These are phyloP conservation scores for Rosa lucieae DNA, from an alignment of 306 rosid genomes.

Conservation along the genomic window DNA sequence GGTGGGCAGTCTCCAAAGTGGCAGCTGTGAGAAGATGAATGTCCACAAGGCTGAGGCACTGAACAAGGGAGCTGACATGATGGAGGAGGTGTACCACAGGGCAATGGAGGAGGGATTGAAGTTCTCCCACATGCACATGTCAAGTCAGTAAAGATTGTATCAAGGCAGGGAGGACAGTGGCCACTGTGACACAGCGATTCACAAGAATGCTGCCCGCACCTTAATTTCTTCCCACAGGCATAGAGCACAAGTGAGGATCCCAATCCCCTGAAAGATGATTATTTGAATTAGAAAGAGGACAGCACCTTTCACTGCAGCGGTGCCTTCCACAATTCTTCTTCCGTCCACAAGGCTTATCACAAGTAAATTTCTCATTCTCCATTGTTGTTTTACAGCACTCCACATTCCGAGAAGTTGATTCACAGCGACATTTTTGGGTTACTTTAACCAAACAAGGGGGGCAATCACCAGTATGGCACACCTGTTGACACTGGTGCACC, in stretches of 20 bases:
- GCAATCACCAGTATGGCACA: constrained; percentile 80
- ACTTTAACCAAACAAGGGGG: constrained; percentile 70
- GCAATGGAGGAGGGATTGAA: constrained; percentile 84
- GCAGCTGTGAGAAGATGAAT: constrained; percentile 84
- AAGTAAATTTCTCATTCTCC: constrained; percentile 54
- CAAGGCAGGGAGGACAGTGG: constrained; percentile 91
- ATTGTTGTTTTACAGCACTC: constrained; percentile 63
- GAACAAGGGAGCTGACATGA: constrained; percentile 86
- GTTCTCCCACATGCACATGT: constrained; percentile 86
- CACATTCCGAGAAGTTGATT: constrained; percentile 64
- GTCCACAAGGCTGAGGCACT: constrained; percentile 88
- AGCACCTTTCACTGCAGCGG: constrained; percentile 82
- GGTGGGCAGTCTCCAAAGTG: constrained; percentile 97
- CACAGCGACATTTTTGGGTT: constrained; percentile 78
- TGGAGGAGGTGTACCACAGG: constrained; percentile 85
- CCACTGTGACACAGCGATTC: constrained; percentile 88
- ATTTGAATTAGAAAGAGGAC: constrained; percentile 62
- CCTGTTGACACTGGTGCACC: constrained; percentile 59
- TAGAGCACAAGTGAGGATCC: constrained; percentile 88
- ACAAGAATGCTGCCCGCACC: constrained; percentile 93
- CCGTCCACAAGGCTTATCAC: constrained; percentile 81
- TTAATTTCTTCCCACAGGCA: constrained; percentile 78
- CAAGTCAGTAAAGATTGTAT: constrained; percentile 84
- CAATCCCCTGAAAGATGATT: constrained; percentile 46
- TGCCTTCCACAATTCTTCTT: constrained; percentile 97